Base-by-base conservation (phyloP, 371 early-diverging fungal genomes). In the Lichtheimia hyalospora region DNA sequence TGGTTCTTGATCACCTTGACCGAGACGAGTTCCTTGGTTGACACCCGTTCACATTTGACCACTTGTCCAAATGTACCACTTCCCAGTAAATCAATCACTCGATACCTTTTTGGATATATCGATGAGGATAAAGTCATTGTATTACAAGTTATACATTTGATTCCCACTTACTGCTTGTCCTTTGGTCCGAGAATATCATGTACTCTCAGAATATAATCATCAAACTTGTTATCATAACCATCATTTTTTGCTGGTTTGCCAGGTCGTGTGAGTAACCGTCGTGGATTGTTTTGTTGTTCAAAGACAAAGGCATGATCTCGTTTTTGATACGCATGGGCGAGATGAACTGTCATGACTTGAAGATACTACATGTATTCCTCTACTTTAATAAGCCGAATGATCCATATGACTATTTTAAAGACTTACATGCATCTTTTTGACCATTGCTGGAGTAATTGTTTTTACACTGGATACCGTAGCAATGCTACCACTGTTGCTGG, bases 1-100 rank as follows among this genome's bases (percentile, higher is more conserved):
- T 92, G 89, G 76, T 93, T 96, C 69, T 98, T 98, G 60, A 99
- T 94, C 15, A 99, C 92, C 71, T 99, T 99, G 56, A 99, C 88
- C 3, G 98, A 99, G 15, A 94, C 90, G n/a, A 89, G 69, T 48
- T 90, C 89, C 60, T 89, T 86, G 4, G 95, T 94, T 53, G 85
- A 84, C 49, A 92, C 54, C 54, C 93, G 89, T 49, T 88, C 86
- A 67, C 97, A 98, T 72, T 94, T 95, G 16, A 93, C 96, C 0
- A 99, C 99, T 75, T 98, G 97, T 0, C 99, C 98, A 85, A 98
- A 99, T 0, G 99, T 98, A 10, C 99, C 99, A 72, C 89, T 90
- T 0, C 99, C 99, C 48, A 99, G 78, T 23, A 93, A 77, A 68
- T 96, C 97, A 51, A 94, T 61, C 53, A 98, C 94, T 34, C 86